A percentile compares a stretch with the other conserved stretches of the same genome.
Evolutionary conservation across 2,329 filamentous ascomycete genomes (phyloP).

Genomic region (Drechslerella dactyloides): DNA sequence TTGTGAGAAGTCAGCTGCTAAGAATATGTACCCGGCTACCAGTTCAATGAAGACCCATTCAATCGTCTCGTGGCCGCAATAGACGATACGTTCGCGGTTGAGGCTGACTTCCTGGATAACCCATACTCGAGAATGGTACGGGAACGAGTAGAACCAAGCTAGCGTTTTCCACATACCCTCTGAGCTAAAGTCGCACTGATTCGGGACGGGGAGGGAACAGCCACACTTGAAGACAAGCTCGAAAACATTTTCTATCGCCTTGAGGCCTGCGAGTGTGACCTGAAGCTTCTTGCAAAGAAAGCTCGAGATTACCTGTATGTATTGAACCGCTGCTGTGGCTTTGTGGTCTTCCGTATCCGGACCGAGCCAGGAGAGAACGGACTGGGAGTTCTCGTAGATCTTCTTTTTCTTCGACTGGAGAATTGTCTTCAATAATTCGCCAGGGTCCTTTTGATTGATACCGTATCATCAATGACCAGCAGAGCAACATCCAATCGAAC

Average conservation of each 20-base stretch:
- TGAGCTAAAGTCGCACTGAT: constrained; percentile 53
- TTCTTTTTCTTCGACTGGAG: constrained; percentile 54
- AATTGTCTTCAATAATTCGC: constrained; percentile 54
- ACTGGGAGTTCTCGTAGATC: constrained; percentile 54
- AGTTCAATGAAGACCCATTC: constrained; percentile 54
- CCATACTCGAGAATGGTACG: constrained; percentile 54
- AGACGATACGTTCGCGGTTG: constrained; percentile 50
- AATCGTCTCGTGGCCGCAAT: constrained; percentile 53
- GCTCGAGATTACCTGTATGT: constrained; percentile 30
- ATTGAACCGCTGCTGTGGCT: constrained; percentile 27
- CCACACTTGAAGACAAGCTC: constrained; percentile 51
- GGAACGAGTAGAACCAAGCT: constrained; percentile 53
- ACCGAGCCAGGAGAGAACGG: constrained; percentile 56
- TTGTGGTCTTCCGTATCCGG: constrained; percentile 43
- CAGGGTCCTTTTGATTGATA: constrained; percentile 54
- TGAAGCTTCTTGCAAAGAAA: constrained; percentile 50
- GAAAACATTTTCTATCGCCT: constrained; percentile 44
- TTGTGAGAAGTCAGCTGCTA: constrained; percentile 54
- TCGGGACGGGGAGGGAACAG: constrained; percentile 51
- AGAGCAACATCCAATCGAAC: no score
- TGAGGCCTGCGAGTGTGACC: constrained; percentile 36
- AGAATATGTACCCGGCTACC: constrained; percentile 55
- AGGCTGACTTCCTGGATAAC: constrained; percentile 54
- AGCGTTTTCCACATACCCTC: constrained; percentile 52
- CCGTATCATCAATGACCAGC: constrained; percentile 18